A percentile compares a stretch with the other conserved stretches of the same genome.
These are phyloP conservation scores for Fraxinus nigra DNA, from an alignment of 305 asterid genomes.

Conservation along the genomic window DNA sequence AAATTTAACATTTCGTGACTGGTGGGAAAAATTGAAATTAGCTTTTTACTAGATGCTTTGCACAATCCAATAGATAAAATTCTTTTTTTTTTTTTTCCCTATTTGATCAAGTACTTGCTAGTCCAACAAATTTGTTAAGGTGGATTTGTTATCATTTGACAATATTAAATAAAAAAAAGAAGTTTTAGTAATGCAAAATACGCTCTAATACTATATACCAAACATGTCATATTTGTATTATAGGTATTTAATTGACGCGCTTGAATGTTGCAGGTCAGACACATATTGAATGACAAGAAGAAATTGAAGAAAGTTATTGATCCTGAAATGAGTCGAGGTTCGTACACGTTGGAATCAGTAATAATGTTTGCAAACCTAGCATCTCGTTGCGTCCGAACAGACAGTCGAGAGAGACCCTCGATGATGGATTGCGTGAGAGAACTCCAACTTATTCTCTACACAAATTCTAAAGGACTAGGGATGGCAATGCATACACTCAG, in stretches of 20 bases:
- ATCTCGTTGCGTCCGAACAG: conserved; percentile 72
- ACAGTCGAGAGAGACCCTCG: conserved; percentile 62
- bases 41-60: not conserved
- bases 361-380: conserved; percentile 61
- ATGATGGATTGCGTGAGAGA: conserved; percentile 83
- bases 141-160: not conserved
- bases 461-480: conserved; percentile 65
- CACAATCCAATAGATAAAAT: not conserved
- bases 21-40: not conserved
- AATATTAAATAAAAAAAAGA: not conserved
- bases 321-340: conserved; percentile 59
- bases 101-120: not conserved
- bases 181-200: not conserved
- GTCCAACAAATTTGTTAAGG: not conserved
- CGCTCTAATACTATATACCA: not conserved
- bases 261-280: not conserved
- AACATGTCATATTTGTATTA: not conserved
- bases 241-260: not conserved
- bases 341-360: conserved; percentile 84
- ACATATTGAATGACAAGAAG: conserved; percentile 63
- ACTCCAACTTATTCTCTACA: conserved; percentile 64
- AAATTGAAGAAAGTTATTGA: conserved; percentile 61
- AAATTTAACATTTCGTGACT: not conserved
- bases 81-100: not conserved
- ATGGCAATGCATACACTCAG: conserved; percentile 65